Conservation (phyloP, 345 rosid species). For the Clarkia xantiana region DNA sequence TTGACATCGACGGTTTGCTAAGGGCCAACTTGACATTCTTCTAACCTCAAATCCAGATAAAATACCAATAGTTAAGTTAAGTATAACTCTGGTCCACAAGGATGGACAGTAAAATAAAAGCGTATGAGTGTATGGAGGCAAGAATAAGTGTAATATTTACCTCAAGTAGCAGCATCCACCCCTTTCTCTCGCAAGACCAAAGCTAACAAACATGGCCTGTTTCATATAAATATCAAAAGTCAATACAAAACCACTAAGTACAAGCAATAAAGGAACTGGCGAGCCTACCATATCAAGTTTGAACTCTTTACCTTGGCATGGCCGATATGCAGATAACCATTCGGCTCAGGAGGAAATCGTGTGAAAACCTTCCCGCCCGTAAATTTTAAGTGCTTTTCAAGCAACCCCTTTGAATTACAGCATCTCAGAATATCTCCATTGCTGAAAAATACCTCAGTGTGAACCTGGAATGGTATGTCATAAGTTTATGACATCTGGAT, state of each 20-base stretch:
- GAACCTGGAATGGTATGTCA: constrained; percentile 31
- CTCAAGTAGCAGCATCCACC: constrained; percentile 81
- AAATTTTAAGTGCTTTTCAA: constrained; percentile 62
- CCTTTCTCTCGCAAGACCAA: constrained; percentile 92
- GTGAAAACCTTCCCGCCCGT: constrained; percentile 72
- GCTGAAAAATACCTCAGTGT: constrained; percentile 76
- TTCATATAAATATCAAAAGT: constrained; percentile 6
- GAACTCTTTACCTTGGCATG: constrained; percentile 72
- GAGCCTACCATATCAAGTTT: background rate
- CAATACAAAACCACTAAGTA: constrained; percentile 2
- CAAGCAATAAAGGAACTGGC: background rate
- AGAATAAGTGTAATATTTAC: constrained; percentile 17
- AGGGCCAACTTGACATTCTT: too few species aligned
- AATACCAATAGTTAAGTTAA: background rate
- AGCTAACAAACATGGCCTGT: constrained; percentile 95
- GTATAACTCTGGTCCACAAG: background rate
- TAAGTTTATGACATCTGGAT: too few species aligned
- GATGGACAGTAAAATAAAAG: background rate
- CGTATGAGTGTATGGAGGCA: background rate
- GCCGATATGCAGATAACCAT: constrained; percentile 97
- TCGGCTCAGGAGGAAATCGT: constrained; percentile 95
- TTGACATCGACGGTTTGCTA: too few species aligned
- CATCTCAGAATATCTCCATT: constrained; percentile 62
- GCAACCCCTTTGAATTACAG: constrained; percentile 65
- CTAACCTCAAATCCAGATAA: too few species aligned